Conservation (phyloP, 2,329 filamentous ascomycete species). For the Xylaria polymorpha region DNA sequence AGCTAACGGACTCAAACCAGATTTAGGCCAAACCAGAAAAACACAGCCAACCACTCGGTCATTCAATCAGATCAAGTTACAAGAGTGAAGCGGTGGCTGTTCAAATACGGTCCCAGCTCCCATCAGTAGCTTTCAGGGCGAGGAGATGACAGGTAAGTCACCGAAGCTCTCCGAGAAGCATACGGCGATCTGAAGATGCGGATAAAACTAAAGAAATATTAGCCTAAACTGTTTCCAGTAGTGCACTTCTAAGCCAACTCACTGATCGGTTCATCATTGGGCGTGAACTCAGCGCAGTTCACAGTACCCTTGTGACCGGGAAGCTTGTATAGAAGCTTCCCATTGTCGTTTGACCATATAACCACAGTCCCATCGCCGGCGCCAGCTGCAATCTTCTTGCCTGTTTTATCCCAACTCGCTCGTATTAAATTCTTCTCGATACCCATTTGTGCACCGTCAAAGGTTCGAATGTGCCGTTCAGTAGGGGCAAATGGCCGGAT, state of each 20-base stretch:
- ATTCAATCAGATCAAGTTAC: not conserved
- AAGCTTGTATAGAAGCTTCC: conserved; percentile 92
- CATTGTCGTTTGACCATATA: conserved; percentile 89
- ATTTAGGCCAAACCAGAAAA: not conserved
- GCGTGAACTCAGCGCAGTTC: conserved; percentile 92
- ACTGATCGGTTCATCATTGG: conserved; percentile 87
- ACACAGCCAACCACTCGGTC: not conserved
- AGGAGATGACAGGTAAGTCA: conserved; percentile 52
- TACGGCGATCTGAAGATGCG: conserved; percentile 86
- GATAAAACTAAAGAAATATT: conserved; percentile 74
- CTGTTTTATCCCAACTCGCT: conserved; percentile 88
- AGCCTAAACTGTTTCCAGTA: not conserved
- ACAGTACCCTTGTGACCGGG: conserved; percentile 95
- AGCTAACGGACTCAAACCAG: not conserved
- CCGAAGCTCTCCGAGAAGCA: conserved; percentile 85
- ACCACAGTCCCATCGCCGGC: conserved; percentile 91
- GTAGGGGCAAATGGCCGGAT: conserved; percentile 92
- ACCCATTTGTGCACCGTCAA: conserved; percentile 89
- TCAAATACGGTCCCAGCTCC: not conserved
- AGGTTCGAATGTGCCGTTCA: conserved; percentile 85
- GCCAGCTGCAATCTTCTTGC: conserved; percentile 88
- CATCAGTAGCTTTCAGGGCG: not conserved
- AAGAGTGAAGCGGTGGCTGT: not conserved
- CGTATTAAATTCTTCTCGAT: conserved; percentile 92
- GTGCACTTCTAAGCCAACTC: conserved; percentile 58